Conservation (phyloP, 495 filamentous ascomycete species). For the Trichoderma virens region DNA sequence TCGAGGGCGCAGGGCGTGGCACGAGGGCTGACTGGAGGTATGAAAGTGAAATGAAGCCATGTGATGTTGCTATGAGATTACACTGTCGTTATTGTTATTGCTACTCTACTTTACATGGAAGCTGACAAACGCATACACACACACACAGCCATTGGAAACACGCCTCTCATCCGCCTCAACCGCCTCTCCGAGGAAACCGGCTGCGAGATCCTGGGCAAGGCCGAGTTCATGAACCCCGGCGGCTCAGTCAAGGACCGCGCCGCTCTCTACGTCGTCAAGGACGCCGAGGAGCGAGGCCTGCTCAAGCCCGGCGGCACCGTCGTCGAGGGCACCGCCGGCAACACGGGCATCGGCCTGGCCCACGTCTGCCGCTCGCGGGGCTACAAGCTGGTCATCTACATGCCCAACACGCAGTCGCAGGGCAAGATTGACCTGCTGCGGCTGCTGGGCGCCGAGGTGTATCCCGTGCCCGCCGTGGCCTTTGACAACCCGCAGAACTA, state of each 20-base stretch:
- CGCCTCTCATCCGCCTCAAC: conserved; percentile 85
- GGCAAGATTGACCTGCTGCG: conserved; percentile 93
- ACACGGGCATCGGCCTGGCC: conserved; percentile 95
- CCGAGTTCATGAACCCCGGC: conserved; percentile 97
- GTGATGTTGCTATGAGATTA: conserved; percentile 6
- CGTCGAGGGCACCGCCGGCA: conserved; percentile 93
- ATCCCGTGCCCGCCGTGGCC: conserved; percentile 95
- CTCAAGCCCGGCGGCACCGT: conserved; percentile 84
- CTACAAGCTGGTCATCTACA: conserved; percentile 95
- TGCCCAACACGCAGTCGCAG: conserved; percentile 97
- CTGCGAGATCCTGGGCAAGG: conserved; percentile 91
- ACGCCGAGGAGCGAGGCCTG: conserved; percentile 83
- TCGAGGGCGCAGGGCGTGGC: conserved; percentile 79
- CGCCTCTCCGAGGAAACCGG: conserved; percentile 83
- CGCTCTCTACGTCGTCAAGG: conserved; percentile 84
- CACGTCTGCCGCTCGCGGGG: conserved; percentile 92
- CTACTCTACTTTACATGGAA: conserved; percentile 12
- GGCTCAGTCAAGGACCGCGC: conserved; percentile 96
- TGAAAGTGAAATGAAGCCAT: conserved; percentile 20
- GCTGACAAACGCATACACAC: too few relatives aligned
- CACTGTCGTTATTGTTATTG: conserved; percentile 11
- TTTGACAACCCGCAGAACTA: conserved; percentile 96
- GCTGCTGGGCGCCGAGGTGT: conserved; percentile 90
- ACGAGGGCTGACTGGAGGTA: conserved; percentile 82
- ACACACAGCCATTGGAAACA: conserved; percentile 86